These are phyloP conservation scores for Rhizopogon rudus DNA, from an alignment of 768 basidiomycete species.

Conservation along the genomic window DNA sequence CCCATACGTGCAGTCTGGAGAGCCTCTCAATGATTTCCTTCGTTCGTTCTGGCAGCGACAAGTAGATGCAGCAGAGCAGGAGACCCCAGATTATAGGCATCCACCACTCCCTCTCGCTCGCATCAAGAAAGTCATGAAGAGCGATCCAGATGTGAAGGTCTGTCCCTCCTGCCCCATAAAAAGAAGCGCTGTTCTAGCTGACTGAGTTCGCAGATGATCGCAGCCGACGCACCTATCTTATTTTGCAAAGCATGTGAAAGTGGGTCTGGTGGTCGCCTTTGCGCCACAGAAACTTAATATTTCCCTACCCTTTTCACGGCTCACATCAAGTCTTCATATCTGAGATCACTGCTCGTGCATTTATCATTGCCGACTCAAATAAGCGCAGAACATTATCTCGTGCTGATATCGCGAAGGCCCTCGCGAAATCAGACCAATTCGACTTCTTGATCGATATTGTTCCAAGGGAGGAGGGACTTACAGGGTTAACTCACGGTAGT, in stretches of 20 bases:
- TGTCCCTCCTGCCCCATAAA: conserved; percentile 18
- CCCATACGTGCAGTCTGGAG: conserved; percentile 78
- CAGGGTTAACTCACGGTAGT: conserved; percentile 15
- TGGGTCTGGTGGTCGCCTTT: conserved; percentile 37
- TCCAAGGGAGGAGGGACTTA: conserved; percentile 66
- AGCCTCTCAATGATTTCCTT: conserved; percentile 83
- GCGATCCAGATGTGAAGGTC: conserved; percentile 94
- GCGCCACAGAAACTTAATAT: background rate
- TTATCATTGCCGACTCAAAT: conserved; percentile 92
- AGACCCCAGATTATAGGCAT: conserved; percentile 83
- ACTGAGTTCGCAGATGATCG: conserved; percentile 75
- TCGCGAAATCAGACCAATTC: conserved; percentile 92
- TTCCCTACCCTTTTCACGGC: background rate
- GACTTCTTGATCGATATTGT: conserved; percentile 98
- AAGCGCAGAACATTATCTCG: conserved; percentile 94
- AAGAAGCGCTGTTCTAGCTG: conserved; percentile 1
- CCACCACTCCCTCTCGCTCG: conserved; percentile 88
- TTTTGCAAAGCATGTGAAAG: conserved; percentile 99
- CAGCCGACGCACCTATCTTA: conserved; percentile 93
- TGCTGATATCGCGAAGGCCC: conserved; percentile 89
- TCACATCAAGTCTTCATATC: conserved; percentile 82
- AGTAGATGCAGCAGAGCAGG: conserved; percentile 80
- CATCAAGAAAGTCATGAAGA: conserved; percentile 99
- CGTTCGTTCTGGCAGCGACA: conserved; percentile 89
- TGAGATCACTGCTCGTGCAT: conserved; percentile 94